Evolutionary conservation across 768 basidiomycete genomes (phyloP).

Genomic region (Sporobolomyces pararoseus): DNA sequence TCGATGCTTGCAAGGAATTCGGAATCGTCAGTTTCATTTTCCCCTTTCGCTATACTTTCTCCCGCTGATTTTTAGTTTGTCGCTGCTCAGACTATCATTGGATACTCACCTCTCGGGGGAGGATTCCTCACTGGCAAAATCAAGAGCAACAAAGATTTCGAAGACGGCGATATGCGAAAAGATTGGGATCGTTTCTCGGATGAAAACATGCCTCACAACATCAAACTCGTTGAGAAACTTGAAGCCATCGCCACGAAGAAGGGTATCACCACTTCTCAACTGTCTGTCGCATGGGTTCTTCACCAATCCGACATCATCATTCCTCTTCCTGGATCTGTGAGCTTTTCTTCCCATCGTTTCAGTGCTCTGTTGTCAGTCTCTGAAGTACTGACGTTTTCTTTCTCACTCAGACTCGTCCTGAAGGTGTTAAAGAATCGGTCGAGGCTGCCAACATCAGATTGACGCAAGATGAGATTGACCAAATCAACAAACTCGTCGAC

Average conservation of each 20-base stretch:
- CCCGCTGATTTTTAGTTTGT: conserved; percentile 4
- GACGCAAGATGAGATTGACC: conserved; percentile 51
- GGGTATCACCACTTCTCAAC: conserved; percentile 50
- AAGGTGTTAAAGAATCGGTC: conserved; percentile 51
- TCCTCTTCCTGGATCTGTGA: conserved; percentile 39
- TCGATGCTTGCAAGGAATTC: conserved; percentile 49
- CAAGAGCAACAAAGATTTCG: conserved; percentile 46
- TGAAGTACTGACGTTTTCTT: no score
- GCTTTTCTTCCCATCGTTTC: not conserved
- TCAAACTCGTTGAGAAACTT: conserved; percentile 50
- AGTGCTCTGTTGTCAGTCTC: not conserved
- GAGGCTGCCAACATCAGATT: conserved; percentile 54
- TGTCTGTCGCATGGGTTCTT: conserved; percentile 51
- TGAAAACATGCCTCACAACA: conserved; percentile 49
- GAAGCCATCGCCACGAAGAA: conserved; percentile 49
- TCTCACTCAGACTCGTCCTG: conserved; percentile 20
- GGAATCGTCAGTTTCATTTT: conserved; percentile 48
- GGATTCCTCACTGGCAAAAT: conserved; percentile 49
- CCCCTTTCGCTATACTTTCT: conserved; percentile 2
- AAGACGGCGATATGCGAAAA: conserved; percentile 32
- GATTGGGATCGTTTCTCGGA: conserved; percentile 39
- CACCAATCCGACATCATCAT: conserved; percentile 27
- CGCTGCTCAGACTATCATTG: not conserved
- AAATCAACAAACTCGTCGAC: conserved; percentile 52
- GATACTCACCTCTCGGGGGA: conserved; percentile 24